These are phyloP conservation scores for Lactifluus volemus DNA, from an alignment of 768 basidiomycete species.

Conservation along the genomic window DNA sequence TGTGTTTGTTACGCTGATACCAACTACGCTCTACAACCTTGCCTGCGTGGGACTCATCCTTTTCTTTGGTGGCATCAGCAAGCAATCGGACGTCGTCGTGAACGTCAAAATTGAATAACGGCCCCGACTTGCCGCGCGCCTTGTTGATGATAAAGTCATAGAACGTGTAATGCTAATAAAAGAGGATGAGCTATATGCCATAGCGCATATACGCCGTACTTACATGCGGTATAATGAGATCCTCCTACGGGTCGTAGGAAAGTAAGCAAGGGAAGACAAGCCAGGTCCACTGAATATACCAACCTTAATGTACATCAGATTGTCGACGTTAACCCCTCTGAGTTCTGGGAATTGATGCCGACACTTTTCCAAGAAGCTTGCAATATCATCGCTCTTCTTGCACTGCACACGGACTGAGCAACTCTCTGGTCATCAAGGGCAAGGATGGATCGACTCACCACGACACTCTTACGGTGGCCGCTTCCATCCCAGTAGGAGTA, in stretches of 20 bases:
- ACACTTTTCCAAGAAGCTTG: conserved; percentile 85
- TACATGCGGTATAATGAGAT: conserved; percentile 95
- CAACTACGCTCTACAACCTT: conserved; percentile 96
- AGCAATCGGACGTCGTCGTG: conserved; percentile 96
- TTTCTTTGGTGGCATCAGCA: conserved; percentile 91
- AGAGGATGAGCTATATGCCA: not conserved
- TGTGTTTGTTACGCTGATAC: conserved; percentile 95
- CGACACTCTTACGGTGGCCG: conserved; percentile 88
- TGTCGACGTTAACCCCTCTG: conserved; percentile 83
- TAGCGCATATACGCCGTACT: conserved; percentile 22
- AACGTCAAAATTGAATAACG: conserved; percentile 97
- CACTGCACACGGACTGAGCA: conserved; percentile 50
- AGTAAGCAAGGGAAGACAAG: conserved; percentile 4
- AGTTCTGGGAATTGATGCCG: conserved; percentile 90
- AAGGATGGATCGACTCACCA: conserved; percentile 41
- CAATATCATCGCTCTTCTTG: conserved; percentile 92
- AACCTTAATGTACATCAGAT: conserved; percentile 98
- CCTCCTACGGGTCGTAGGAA: conserved; percentile 53
- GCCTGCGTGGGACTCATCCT: conserved; percentile 97
- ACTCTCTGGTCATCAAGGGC: not conserved
- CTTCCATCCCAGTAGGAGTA: conserved; percentile 99
- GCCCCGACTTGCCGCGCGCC: conserved; percentile 95
- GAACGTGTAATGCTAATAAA: conserved; percentile 83
- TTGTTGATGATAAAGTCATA: conserved; percentile 99
- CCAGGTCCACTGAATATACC: conserved; percentile 17